Evolutionary conservation across 257 asterid species (phyloP).

Genomic region (Salvia miltiorrhiza): DNA sequence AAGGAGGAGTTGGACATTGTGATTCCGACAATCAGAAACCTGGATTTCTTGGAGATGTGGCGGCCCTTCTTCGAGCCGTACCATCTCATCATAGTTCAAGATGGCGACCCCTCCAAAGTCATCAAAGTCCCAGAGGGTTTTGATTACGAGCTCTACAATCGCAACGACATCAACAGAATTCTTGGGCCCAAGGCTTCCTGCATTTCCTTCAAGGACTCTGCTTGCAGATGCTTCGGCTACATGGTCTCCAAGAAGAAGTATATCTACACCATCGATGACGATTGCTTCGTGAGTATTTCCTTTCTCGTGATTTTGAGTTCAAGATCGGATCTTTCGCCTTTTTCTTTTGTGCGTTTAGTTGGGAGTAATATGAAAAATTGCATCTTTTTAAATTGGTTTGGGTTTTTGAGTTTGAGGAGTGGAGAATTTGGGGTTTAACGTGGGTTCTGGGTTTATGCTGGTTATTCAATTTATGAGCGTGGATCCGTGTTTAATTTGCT

Average conservation of each 20-base stretch:
- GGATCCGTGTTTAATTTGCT: constrained; percentile 9
- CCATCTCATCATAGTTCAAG: constrained; percentile 80
- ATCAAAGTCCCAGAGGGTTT: constrained; percentile 67
- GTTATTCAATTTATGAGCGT: not conserved
- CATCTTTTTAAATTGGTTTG: constrained; percentile 13
- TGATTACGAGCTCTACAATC: constrained; percentile 68
- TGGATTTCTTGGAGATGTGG: constrained; percentile 83
- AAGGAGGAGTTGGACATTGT: constrained; percentile 76
- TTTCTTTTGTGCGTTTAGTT: not conserved
- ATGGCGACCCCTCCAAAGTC: constrained; percentile 65
- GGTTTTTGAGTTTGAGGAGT: not conserved
- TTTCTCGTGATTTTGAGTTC: not conserved
- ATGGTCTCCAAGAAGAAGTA: constrained; percentile 91
- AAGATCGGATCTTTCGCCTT: constrained; percentile 24
- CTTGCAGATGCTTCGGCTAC: constrained; percentile 76
- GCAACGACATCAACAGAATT: constrained; percentile 74
- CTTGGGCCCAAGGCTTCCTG: constrained; percentile 82
- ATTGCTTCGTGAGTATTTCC: constrained; percentile 62
- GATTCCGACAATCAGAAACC: constrained; percentile 74
- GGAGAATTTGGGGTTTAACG: constrained; percentile 16
- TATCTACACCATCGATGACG: constrained; percentile 75
- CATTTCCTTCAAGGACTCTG: constrained; percentile 77
- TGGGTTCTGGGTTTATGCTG: constrained; percentile 21
- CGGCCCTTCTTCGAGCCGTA: constrained; percentile 72
- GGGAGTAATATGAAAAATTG: not conserved